Base-by-base conservation (phyloP, 768 basidiomycete genomes). In the Tricholoma bakamatsutake region DNA sequence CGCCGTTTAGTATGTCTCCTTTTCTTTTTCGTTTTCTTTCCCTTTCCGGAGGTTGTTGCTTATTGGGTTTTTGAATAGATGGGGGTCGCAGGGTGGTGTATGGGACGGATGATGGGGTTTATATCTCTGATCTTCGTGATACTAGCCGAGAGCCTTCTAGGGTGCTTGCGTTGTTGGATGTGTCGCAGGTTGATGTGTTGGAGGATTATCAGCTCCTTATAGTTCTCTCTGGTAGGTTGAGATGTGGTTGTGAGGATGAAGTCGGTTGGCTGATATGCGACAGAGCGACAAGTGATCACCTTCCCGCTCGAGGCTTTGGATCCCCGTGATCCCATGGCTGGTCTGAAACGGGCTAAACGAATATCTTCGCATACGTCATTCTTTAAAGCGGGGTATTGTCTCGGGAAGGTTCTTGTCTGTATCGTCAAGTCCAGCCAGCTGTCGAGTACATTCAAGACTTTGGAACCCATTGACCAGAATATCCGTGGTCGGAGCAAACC, bases 51-150 rank as follows among this genome's bases (percentile, higher is more conserved):
- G 17, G 15, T 11, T 21, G 4, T 54, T 63, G 27, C 34, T 59
- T 9, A 53, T 43, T 57, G n/a, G 13, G 15, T 10, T 33, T 34
- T 48, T 7, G 40, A 50, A 34, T 68, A 97, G 95, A 80, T 64
- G 82, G 81, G 54, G 96, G 93, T 11, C 76, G 88, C 62, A 81
- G 86, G 54, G 85, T 97, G 62, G 94, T 91, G 8, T 98, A 95
- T 70, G 97, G 96, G n/a, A 96, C 96, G 4, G 91, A 95, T 64
- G 94, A 98, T 60, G 97, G 97, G 24, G 89, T 99, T 24, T 99
- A 98, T 67, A 80, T 98, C 57, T 93, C 93, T 27, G 92, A 98
- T 67, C 74, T 97, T 28, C 79, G 83, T 45, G 88, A 91, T 52
- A 70, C 77, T 34, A 83, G 82, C 61, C 81, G 84, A 45, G 90